Conservation (phyloP, 257 asterid genomes). For the Solanum dulcamara region DNA sequence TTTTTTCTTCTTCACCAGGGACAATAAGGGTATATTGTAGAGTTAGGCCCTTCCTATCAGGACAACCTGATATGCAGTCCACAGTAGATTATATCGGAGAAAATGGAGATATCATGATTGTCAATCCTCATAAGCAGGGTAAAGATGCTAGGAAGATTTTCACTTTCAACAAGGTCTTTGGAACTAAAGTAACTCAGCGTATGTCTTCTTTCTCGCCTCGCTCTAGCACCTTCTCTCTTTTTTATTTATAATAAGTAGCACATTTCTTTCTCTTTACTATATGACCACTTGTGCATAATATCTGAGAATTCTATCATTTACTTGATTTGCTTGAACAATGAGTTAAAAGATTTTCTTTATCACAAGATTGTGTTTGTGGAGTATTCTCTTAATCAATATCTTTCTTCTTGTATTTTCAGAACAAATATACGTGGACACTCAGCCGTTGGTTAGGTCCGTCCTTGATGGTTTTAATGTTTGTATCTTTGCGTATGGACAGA, state of each 20-base stretch:
- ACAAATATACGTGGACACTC: conserved; percentile 69
- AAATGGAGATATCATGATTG: conserved; percentile 83
- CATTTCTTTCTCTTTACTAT: neutral
- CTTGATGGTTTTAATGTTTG: conserved; percentile 88
- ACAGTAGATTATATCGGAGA: conserved; percentile 87
- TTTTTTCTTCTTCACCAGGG: conserved; percentile 30
- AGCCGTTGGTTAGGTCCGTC: conserved; percentile 70
- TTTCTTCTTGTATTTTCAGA: conserved; percentile 35
- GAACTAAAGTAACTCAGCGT: conserved; percentile 63
- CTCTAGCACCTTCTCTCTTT: neutral
- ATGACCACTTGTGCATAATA: neutral
- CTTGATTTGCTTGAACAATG: neutral
- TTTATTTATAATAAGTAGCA: neutral
- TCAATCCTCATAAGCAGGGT: conserved; percentile 68
- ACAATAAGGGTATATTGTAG: conserved; percentile 80
- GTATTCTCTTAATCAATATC: conserved; percentile 1
- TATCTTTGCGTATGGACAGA: conserved; percentile 89
- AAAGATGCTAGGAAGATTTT: conserved; percentile 75
- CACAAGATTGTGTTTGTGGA: neutral
- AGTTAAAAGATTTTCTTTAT: neutral
- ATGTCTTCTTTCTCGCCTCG: conserved; percentile 7
- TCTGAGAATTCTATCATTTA: neutral
- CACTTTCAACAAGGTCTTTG: conserved; percentile 74
- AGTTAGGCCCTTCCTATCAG: conserved; percentile 69
- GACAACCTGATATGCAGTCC: conserved; percentile 46